A percentile compares a stretch with the other conserved stretches of the same genome.
Conservation (phyloP, 306 rosid species). For the Citrullus mucosospermus region DNA sequence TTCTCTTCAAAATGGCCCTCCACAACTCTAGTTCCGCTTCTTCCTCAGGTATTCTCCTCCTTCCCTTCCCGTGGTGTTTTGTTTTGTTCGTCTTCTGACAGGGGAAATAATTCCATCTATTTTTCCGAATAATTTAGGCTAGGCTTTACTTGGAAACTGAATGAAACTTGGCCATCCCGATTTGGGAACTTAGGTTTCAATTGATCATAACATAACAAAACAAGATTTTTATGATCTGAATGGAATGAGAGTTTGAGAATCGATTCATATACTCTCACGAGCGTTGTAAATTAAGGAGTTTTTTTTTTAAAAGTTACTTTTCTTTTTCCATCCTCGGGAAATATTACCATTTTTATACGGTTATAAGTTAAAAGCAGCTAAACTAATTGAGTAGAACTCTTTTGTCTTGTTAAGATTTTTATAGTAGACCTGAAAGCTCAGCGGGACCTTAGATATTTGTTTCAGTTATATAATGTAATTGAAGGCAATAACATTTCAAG, state of each 20-base stretch:
- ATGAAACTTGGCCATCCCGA: neutral
- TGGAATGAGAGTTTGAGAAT: neutral
- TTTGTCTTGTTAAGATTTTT: neutral
- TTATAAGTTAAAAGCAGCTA: neutral
- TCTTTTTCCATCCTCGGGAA: too few species aligned
- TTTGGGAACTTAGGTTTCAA: neutral
- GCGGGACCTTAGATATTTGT: neutral
- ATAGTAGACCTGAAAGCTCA: neutral
- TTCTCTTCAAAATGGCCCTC: conserved; percentile 49
- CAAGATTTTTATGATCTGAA: neutral
- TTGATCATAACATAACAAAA: too few species aligned
- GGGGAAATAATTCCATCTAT: neutral
- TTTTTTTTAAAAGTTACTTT: too few species aligned
- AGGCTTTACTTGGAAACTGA: neutral
- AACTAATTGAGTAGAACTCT: neutral
- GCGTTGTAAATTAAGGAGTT: neutral
- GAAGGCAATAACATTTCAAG: neutral
- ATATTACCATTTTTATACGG: neutral
- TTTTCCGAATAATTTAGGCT: neutral
- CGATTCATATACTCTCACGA: neutral
- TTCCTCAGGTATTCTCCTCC: conserved; percentile 18
- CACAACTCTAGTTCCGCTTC: conserved; percentile 22
- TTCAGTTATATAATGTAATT: neutral
- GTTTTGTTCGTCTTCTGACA: neutral
- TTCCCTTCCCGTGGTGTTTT: neutral